Evolutionary conservation across 352 stramenopile genomes (phyloP), one percentile per base, ranked within the genome.

Genomic region (Pythium volutum): DNA sequence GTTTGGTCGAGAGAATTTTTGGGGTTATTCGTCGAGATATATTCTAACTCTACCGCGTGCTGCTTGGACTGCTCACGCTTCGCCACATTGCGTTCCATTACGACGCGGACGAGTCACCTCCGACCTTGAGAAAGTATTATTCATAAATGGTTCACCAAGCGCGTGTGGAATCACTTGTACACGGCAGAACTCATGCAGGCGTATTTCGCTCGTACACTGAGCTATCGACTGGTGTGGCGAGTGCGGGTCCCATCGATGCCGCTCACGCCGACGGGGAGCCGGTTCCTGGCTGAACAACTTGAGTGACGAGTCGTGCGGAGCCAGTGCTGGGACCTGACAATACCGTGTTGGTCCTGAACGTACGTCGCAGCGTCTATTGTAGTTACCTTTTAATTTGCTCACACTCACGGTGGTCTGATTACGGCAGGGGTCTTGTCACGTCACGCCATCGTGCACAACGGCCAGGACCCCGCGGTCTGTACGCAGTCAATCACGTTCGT

Each of bases 151-250:
- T 50, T 47, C 20, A 22, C 25, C 9, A 54, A 59, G 23, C 20
- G 2, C 20, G 34, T n/a, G 4, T 50, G 59, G 14, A 25, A 55
- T 8, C 49, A 27, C 59, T 27, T 33, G 7, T 45, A 43, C 50
- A 20, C 9, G 2, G 39, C 50, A 0, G 31, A 55, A 34, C 4
- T 66, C 18, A 14, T n/a, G 0, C 26, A 47, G 2, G 31, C 20
- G 10, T 66, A 66, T 31, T 27, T 66, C n/a, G 49, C 41, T 27
- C 51, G 50, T 3, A 55, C 49, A 3, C 29, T n/a, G 23, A 47
- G 8, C 16, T 59, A 59, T 59, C 50, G 59, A 27, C 14, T 66
- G 20, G 48, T 66, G 27, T 66, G 59, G 59, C 59, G 59, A 16
- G 50, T 66, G 2, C 58, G 41, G n/a, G 8, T 57, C 26, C 16